Percentiles rank a stretch among this genome's conserved stretches.
These are phyloP conservation scores for Aegilops speltoides DNA, from an alignment of 176 grass and related monocot species.

Conservation along the genomic window DNA sequence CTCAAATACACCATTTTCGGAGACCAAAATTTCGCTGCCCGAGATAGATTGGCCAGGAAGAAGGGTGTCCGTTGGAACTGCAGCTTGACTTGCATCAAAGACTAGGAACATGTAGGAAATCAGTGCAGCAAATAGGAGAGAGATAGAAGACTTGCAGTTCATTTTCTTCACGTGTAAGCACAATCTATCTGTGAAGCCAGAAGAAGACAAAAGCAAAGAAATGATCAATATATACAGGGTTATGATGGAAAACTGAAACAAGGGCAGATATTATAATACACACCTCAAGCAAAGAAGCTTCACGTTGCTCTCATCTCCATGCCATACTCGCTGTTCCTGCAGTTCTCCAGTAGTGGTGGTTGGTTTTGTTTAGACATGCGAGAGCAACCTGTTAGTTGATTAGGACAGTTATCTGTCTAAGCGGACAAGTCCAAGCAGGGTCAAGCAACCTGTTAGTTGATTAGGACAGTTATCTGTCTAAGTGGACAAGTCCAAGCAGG, in stretches of 20 bases:
- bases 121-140: not conserved
- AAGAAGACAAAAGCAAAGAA: not conserved
- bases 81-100: not conserved
- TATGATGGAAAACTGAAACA: not conserved
- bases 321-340: not conserved
- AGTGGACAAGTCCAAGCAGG: not conserved
- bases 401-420: not conserved
- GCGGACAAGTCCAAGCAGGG: not conserved
- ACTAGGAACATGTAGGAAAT: not conserved
- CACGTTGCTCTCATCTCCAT: not conserved
- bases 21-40: conserved; percentile 33
- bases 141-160: not conserved
- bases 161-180: not conserved
- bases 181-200: not conserved
- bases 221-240: not conserved
- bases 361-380: conserved; percentile 16
- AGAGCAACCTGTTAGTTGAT: not conserved
- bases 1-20: conserved; percentile 35
- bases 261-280: not conserved
- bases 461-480: not conserved
- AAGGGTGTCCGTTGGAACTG: conserved; percentile 6
- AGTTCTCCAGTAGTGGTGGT: not conserved
- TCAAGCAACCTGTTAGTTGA: not conserved
- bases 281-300: conserved; percentile 17
- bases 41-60: conserved; percentile 21